These are phyloP conservation scores for Naganishia vaughanmartiniae DNA, from an alignment of 768 basidiomycete species.

Conservation along the genomic window DNA sequence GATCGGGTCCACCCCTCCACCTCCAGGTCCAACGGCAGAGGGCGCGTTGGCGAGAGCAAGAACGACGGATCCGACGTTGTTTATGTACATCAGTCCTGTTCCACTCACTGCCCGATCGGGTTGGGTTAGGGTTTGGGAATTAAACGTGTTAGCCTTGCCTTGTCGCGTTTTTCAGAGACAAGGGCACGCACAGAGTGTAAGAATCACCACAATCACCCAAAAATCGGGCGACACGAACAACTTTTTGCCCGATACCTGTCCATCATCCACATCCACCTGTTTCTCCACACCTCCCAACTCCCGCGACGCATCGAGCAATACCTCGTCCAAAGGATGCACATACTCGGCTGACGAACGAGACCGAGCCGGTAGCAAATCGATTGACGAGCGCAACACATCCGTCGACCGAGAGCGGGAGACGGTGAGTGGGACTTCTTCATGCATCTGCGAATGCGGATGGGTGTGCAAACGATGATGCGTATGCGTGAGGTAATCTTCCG, in stretches of 20 bases:
- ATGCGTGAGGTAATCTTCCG: neutral
- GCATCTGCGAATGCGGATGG: neutral
- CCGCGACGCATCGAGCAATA: neutral
- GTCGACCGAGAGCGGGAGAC: neutral
- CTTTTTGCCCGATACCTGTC: conserved; percentile 53
- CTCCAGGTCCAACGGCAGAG: conserved; percentile 59
- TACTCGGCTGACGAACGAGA: neutral
- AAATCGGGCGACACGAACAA: conserved; percentile 63
- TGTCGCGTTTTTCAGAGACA: conserved; percentile 18
- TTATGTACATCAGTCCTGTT: conserved; percentile 78
- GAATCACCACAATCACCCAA: conserved; percentile 62
- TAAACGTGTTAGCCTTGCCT: too few relatives aligned
- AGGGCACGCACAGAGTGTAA: conserved; percentile 59
- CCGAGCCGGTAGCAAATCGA: neutral
- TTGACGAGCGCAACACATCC: neutral
- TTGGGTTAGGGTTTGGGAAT: neutral
- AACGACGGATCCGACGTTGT: conserved; percentile 78
- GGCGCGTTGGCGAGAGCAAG: conserved; percentile 57
- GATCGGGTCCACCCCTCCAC: conserved; percentile 57
- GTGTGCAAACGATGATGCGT: neutral
- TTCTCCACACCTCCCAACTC: neutral
- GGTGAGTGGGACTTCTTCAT: neutral
- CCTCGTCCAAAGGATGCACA: neutral
- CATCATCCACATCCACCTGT: neutral
- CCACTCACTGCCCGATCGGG: conserved; percentile 60